phyloP scores from a whole-genome alignment of 495 filamentous ascomycete species.

The Penicillium coffeae region DNA sequence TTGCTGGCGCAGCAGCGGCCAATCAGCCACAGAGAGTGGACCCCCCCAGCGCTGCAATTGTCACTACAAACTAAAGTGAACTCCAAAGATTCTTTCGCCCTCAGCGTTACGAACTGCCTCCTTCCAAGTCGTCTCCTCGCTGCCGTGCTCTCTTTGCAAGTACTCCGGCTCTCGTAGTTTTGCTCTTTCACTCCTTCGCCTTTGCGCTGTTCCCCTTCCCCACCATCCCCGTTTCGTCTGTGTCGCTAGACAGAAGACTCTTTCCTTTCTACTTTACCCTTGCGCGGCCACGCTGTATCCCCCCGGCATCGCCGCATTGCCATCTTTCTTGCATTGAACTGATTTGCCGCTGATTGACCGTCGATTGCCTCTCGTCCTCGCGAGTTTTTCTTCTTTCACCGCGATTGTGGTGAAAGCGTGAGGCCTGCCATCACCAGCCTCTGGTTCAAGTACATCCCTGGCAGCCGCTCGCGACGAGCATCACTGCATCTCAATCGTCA shows the following conservation, averaged over 20 bases:
- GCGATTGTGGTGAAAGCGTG: conserved; percentile 11
- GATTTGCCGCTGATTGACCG: too few relatives aligned
- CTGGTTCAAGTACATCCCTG: conserved; percentile 39
- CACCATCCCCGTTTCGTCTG: not conserved
- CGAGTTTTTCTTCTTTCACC: conserved; percentile 2
- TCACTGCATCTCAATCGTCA: conserved; percentile 8
- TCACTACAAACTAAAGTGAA: conserved; percentile 29
- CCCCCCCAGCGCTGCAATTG: conserved; percentile 15
- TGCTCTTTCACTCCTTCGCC: conserved; percentile 2
- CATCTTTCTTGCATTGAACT: not conserved
- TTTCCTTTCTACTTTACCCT: conserved; percentile 2
- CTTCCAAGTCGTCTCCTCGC: conserved; percentile 6
- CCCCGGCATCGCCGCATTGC: not conserved
- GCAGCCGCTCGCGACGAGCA: conserved; percentile 25
- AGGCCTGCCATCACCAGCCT: conserved; percentile 8
- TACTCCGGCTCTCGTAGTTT: conserved; percentile 1
- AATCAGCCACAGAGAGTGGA: conserved; percentile 2
- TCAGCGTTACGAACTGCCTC: conserved; percentile 6
- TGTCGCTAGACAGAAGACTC: conserved; percentile 7
- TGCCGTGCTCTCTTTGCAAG: conserved; percentile 6
- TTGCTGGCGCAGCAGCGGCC: not conserved
- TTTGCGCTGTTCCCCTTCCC: not conserved
- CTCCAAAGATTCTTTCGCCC: conserved; percentile 11
- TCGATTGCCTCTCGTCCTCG: conserved; percentile 1
- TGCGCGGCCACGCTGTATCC: not conserved